Evolutionary conservation across 2,329 filamentous ascomycete genomes (phyloP).

Genomic region (Epichloe uncinata): DNA sequence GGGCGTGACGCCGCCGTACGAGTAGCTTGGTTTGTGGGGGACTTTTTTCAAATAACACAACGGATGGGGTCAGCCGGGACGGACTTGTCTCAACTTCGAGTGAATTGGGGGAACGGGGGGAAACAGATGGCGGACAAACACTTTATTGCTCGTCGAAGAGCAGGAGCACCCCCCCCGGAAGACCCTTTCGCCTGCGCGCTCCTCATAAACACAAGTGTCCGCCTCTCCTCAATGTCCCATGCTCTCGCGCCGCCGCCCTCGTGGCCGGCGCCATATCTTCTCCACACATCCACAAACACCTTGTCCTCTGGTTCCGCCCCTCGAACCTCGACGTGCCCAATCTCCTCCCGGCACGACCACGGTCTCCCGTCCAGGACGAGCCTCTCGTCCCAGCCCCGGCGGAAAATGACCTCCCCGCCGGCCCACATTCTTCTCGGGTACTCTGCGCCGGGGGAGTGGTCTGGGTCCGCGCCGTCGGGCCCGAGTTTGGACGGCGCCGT

Average conservation of each 20-base stretch:
- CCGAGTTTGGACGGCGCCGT: conserved; percentile 49
- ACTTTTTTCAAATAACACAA: background rate
- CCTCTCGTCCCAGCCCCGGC: conserved; percentile 14
- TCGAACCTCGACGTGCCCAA: conserved; percentile 25
- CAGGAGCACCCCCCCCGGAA: background rate
- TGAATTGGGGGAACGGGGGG: too few species aligned
- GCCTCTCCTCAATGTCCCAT: conserved; percentile 30
- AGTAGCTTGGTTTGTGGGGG: conserved; percentile 20
- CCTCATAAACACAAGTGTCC: conserved; percentile 40
- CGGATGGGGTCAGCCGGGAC: too few species aligned
- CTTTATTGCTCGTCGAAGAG: conserved; percentile 13
- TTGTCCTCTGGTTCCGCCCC: conserved; percentile 25
- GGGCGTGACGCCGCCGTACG: conserved; percentile 45
- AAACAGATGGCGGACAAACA: conserved; percentile 8
- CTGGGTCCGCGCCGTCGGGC: conserved; percentile 71
- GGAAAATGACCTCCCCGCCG: conserved; percentile 56
- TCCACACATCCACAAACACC: conserved; percentile 37
- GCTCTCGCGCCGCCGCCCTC: conserved; percentile 6
- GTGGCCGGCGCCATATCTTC: conserved; percentile 27
- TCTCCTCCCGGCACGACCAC: conserved; percentile 32
- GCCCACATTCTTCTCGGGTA: conserved; percentile 81
- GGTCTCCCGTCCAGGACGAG: conserved; percentile 26
- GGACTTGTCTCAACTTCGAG: too few species aligned
- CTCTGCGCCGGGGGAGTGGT: conserved; percentile 59
- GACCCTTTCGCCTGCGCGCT: conserved; percentile 7